These are phyloP conservation scores for Tulasnella sp. DNA, from an alignment of 768 basidiomycete genomes.

Conservation along the genomic window DNA sequence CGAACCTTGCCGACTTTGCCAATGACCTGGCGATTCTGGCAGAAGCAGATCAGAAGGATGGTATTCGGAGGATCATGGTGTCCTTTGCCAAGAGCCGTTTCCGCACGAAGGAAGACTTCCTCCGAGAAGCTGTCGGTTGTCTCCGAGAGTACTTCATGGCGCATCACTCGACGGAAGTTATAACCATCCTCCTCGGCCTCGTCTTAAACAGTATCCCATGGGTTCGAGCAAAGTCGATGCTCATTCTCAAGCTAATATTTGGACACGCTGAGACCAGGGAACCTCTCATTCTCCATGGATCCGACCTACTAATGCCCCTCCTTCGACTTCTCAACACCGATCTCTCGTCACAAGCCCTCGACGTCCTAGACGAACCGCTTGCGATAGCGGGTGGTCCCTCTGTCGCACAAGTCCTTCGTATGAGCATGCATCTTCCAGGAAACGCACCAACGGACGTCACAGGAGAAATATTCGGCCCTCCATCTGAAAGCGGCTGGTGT, in stretches of 20 bases:
- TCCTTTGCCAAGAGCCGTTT: slow-evolving; percentile 88
- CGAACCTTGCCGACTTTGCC: slow-evolving; percentile 68
- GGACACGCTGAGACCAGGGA: slow-evolving; percentile 80
- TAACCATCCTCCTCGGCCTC: slow-evolving; percentile 82
- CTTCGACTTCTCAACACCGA: slow-evolving; percentile 87
- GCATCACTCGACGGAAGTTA: slow-evolving; percentile 76
- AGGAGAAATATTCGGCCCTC: slow-evolving; percentile 78
- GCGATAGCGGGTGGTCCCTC: slow-evolving; percentile 64
- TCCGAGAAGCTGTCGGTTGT: slow-evolving; percentile 83
- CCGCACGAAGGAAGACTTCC: slow-evolving; percentile 90
- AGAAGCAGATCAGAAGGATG: slow-evolving; percentile 68
- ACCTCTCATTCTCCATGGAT: slow-evolving; percentile 72
- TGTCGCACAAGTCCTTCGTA: slow-evolving; percentile 84
- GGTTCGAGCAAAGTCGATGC: slow-evolving; percentile 81
- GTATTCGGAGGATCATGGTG: slow-evolving; percentile 84
- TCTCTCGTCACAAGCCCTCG: slow-evolving; percentile 80
- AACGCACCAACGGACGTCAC: slow-evolving; percentile 53
- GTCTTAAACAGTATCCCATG: slow-evolving; percentile 82
- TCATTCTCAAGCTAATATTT: slow-evolving; percentile 86
- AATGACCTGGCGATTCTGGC: slow-evolving; percentile 74
- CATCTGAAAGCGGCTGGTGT: slow-evolving; percentile 85
- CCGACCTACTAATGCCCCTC: slow-evolving; percentile 89
- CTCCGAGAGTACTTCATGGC: slow-evolving; percentile 82
- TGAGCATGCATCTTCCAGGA: slow-evolving; percentile 73
- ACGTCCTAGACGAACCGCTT: slow-evolving; percentile 91